These are phyloP conservation scores for Arachnopeziza araneosa DNA, from an alignment of 2,329 filamentous ascomycete species.

Conservation along the genomic window DNA sequence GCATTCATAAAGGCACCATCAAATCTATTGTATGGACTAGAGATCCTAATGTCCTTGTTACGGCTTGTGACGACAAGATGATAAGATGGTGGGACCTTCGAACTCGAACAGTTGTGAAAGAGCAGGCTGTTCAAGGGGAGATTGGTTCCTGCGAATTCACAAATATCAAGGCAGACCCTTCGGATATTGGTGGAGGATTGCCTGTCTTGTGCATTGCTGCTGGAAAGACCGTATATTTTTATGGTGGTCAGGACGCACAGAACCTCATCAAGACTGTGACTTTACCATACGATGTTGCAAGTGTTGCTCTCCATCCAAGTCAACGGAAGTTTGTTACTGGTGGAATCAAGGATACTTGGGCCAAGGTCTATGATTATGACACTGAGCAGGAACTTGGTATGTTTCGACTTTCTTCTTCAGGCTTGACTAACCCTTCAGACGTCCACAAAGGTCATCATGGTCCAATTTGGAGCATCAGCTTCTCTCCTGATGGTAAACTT, in stretches of 20 bases:
- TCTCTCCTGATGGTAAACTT: slow-evolving; percentile 90
- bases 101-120: slow-evolving; percentile 66
- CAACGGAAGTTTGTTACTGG: slow-evolving; percentile 83
- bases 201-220: slow-evolving; percentile 83
- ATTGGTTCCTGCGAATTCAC: slow-evolving; percentile 92
- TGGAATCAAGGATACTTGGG: slow-evolving; percentile 90
- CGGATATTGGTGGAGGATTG: slow-evolving; percentile 60
- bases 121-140: slow-evolving; percentile 73
- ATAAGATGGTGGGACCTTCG: slow-evolving; percentile 93
- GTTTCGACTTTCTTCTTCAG: slow-evolving; percentile 22
- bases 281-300: slow-evolving; percentile 80
- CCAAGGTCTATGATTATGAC: slow-evolving; percentile 88
- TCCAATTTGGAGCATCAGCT: slow-evolving; percentile 92
- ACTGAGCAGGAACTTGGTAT: slow-evolving; percentile 70
- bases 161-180: slow-evolving; percentile 53
- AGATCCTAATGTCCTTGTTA: slow-evolving; percentile 83
- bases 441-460: slow-evolving; percentile 96
- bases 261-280: slow-evolving; percentile 71
- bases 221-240: slow-evolving; percentile 93
- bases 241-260: slow-evolving; percentile 68
- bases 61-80: slow-evolving; percentile 83
- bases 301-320: slow-evolving; percentile 79
- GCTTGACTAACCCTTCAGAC: slow-evolving; percentile 45
- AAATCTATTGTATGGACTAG: slow-evolving; percentile 95
- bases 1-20: slow-evolving; percentile 80